Conservation (phyloP, 768 basidiomycete genomes). For the Kwoniella dejecticola region DNA sequence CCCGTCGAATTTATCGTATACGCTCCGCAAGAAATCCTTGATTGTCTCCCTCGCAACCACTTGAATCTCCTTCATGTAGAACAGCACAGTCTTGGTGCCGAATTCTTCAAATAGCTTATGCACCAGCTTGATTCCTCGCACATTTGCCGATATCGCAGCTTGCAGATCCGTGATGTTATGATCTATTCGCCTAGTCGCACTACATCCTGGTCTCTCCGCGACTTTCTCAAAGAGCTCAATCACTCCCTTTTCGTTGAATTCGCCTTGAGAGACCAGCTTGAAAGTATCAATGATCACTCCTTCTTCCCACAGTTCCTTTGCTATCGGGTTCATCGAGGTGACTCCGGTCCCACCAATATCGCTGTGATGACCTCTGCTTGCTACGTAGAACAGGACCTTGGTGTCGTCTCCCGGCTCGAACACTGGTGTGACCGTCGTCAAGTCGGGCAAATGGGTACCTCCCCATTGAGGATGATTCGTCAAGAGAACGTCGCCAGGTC, state of each 20-base stretch:
- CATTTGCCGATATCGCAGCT: conserved; percentile 44
- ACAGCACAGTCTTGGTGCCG: conserved; percentile 38
- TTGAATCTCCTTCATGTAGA: conserved; percentile 44
- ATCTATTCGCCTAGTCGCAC: conserved; percentile 42
- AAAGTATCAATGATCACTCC: conserved; percentile 91
- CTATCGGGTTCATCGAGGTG: conserved; percentile 91
- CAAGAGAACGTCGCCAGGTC: conserved; percentile 91
- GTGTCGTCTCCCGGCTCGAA: conserved; percentile 59
- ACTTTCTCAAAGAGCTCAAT: conserved; percentile 73
- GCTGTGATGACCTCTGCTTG: no score
- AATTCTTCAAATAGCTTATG: conserved; percentile 63
- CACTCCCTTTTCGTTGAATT: conserved; percentile 76
- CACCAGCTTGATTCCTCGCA: conserved; percentile 64
- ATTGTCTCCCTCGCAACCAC: conserved; percentile 44
- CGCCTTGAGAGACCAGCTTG: conserved; percentile 82
- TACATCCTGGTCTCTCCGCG: conserved; percentile 44
- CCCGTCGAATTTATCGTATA: conserved; percentile 50
- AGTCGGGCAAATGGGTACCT: conserved; percentile 73
- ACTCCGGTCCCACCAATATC: conserved; percentile 65
- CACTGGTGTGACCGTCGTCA: conserved; percentile 91
- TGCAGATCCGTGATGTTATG: conserved; percentile 50
- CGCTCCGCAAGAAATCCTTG: conserved; percentile 41
- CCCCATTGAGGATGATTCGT: conserved; percentile 60
- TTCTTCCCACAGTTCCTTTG: conserved; percentile 88
- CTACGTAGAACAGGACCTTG: not conserved